A percentile compares a stretch with the other conserved stretches of the same genome.
These are phyloP conservation scores for Diplodia intermedia DNA, from an alignment of 2,329 filamentous ascomycete genomes.

Conservation along the genomic window DNA sequence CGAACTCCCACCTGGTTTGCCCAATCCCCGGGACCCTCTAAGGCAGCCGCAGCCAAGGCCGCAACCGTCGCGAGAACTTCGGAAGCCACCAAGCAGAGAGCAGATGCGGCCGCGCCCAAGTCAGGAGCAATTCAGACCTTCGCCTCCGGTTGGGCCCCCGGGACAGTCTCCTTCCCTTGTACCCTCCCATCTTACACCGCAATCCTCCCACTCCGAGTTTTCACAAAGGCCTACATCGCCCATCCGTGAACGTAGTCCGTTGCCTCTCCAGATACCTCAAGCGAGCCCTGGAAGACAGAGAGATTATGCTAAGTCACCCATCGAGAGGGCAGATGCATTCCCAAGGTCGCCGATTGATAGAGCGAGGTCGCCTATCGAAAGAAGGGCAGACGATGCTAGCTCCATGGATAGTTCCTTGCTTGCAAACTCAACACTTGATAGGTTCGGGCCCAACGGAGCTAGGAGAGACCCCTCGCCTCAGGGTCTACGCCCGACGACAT, in stretches of 20 bases:
- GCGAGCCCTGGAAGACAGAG: slow-evolving; percentile 28
- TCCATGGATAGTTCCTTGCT: slow-evolving; percentile 36
- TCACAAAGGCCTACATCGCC: slow-evolving; percentile 32
- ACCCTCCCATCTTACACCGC: slow-evolving; percentile 48
- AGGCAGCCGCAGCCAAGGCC: slow-evolving; percentile 28
- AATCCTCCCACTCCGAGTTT: slow-evolving; percentile 50
- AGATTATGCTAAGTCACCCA: slow-evolving; percentile 24
- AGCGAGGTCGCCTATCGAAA: slow-evolving; percentile 18
- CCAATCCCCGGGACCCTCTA: slow-evolving; percentile 13
- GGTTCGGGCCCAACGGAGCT: slow-evolving; percentile 20
- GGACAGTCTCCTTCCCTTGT: slow-evolving; percentile 35
- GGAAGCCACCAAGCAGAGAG: slow-evolving; percentile 46
- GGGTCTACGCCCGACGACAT: slow-evolving; percentile 44
- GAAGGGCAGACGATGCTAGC: slow-evolving; percentile 10
- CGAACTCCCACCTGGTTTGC: slow-evolving; percentile 16
- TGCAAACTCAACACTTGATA: slow-evolving; percentile 34
- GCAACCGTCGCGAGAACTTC: slow-evolving; percentile 41
- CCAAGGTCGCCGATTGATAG: slow-evolving; percentile 27
- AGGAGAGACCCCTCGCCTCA: slow-evolving; percentile 45
- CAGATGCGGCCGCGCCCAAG: slow-evolving; percentile 39
- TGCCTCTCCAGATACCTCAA: slow-evolving; percentile 38
- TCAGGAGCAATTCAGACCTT: slow-evolving; percentile 34
- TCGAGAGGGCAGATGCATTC: slow-evolving; percentile 21
- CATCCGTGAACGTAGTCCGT: slow-evolving; percentile 31
- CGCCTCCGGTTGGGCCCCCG: slow-evolving; percentile 37